Conservation (phyloP, 345 rosid species). For the Leavenworthia alabamica region DNA sequence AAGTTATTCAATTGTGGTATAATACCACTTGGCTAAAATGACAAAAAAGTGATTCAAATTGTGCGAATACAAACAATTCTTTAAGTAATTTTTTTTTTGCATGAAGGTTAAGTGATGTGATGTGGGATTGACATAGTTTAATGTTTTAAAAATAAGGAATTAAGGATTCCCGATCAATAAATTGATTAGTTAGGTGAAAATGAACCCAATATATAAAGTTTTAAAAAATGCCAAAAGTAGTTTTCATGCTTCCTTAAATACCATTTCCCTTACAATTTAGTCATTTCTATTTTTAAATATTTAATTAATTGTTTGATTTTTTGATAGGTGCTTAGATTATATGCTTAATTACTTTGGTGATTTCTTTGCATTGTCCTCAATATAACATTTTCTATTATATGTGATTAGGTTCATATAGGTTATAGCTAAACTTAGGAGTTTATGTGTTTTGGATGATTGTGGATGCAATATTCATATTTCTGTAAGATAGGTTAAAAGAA, state of each 20-base stretch:
- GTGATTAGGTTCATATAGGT: background rate
- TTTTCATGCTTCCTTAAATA: background rate
- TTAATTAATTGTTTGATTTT: background rate
- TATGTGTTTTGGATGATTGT: background rate
- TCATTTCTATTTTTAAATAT: background rate
- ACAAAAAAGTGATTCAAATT: background rate
- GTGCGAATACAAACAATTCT: slow-evolving; percentile 4
- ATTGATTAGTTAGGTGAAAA: background rate
- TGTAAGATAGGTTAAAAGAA: background rate
- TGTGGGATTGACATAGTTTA: slow-evolving; percentile 8
- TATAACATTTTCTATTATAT: background rate
- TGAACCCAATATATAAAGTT: background rate
- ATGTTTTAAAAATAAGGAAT: too few relatives aligned
- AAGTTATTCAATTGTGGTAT: slow-evolving; percentile 4
- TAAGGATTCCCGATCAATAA: background rate
- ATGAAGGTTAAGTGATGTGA: slow-evolving; percentile 11
- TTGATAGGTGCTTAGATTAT: background rate
- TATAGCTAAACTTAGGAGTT: background rate
- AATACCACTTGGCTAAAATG: slow-evolving; percentile 1
- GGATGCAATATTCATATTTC: background rate
- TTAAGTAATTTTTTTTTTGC: background rate
- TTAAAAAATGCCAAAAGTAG: background rate
- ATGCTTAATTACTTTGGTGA: background rate
- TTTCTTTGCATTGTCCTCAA: background rate
- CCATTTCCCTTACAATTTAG: background rate